Conservation (phyloP, 306 rosid species). For the Dalbergia oliveri region DNA sequence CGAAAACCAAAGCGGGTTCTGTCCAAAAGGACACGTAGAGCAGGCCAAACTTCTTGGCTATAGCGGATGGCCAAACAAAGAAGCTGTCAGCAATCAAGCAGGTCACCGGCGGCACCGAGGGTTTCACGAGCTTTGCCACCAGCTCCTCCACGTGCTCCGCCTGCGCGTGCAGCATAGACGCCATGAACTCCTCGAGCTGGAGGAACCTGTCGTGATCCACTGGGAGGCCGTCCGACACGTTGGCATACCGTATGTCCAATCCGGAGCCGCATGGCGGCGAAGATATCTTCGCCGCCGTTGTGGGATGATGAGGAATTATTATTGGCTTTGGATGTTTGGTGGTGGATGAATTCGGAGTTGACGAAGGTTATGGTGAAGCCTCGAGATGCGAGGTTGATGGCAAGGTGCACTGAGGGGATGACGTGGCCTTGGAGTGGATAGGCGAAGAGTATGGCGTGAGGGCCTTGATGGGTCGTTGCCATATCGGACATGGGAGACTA, state of each 20-base stretch:
- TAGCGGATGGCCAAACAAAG: slow-evolving; percentile 64
- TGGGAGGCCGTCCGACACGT: slow-evolving; percentile 66
- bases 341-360: slow-evolving; percentile 67
- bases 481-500: not conserved
- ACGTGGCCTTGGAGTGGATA: slow-evolving; percentile 79
- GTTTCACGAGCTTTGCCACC: slow-evolving; percentile 42
- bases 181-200: slow-evolving; percentile 65
- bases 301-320: slow-evolving; percentile 39
- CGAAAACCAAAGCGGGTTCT: slow-evolving; percentile 64
- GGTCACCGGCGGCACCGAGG: slow-evolving; percentile 36
- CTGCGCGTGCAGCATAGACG: slow-evolving; percentile 53
- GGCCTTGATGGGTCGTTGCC: slow-evolving; percentile 43
- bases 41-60: slow-evolving; percentile 57
- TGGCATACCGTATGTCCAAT: slow-evolving; percentile 59
- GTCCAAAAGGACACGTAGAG: slow-evolving; percentile 66
- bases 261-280: slow-evolving; percentile 47
- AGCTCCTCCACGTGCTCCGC: slow-evolving; percentile 57
- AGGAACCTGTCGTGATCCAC: slow-evolving; percentile 60
- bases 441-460: slow-evolving; percentile 66
- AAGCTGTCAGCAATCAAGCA: slow-evolving; percentile 66
- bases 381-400: slow-evolving; percentile 63
- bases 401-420: slow-evolving; percentile 64
- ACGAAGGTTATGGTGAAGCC: slow-evolving; percentile 68
- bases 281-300: slow-evolving; percentile 32
- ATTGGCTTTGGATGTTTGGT: slow-evolving; percentile 47